Evolutionary conservation across 352 stramenopile species (phyloP), one percentile per base, ranked within the genome.

Genomic region (Elongisporangium senticosum): DNA sequence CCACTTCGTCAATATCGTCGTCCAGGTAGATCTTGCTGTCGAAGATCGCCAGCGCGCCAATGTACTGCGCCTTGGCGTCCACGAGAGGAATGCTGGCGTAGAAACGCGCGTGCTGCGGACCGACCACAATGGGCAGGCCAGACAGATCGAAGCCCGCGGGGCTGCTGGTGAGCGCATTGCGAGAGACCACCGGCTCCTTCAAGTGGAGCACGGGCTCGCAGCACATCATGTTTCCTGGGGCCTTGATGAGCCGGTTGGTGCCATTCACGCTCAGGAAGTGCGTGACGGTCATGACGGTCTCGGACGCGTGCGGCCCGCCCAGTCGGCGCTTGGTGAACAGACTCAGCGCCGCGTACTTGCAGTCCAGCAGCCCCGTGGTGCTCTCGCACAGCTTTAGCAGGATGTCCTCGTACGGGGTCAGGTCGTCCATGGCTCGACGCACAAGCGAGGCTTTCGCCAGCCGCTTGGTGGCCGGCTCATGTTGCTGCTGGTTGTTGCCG

Each of bases 1-100:
- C 57, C 5, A 77, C 53, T n/a, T 75, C 48, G 20, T 82, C 69
- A 13, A 85, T 58, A 14, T 80, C 64, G 47, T 71, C 54, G 17
- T 70, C 68, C 4, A 58, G 55, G 61, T 58, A 61, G 10, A 79
- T 62, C 39, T 64, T 65, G 1, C 74, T 52, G 40, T 94, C 82
- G 59, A 90, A 92, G 20, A 94, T 63, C 5, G 73, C 77, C 20
- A 94, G 49, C 11, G 82, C 82, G 0, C 84, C 84, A 22, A 91
- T 65, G 7, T 76, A 61, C 7, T 73, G 72, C 3, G 65, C 57
- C 26, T 72, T 77, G 48, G 56, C 43, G 67, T 88, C 73, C 2
- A 75, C 58, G 4, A 92, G 68, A 37, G 79, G 80, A 14, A 90
- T 72, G 1, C 82, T 79, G 3, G 77, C 78, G 61, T 93, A 93